A percentile compares a stretch with the other conserved stretches of the same genome.
phyloP scores from a whole-genome alignment of 2,329 filamentous ascomycete species.

The Mycosphaerella sp. region DNA sequence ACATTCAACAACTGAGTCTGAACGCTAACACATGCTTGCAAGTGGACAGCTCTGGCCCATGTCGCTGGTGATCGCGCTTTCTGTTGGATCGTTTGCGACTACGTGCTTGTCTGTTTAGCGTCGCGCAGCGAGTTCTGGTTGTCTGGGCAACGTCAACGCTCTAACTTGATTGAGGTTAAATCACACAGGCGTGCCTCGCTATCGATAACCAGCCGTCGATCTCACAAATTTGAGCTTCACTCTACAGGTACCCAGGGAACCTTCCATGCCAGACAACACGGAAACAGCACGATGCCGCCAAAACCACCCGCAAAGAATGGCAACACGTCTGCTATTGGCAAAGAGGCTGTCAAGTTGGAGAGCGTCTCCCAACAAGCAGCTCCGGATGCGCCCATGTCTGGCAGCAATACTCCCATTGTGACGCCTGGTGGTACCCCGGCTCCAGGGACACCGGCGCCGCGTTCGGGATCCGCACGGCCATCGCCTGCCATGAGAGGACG shows the following conservation, averaged over 20 bases:
- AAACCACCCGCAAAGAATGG: conserved; percentile 3
- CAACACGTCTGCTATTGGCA: background rate
- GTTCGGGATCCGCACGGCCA: conserved; percentile 11
- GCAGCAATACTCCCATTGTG: conserved; percentile 6
- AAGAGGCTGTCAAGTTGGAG: conserved; percentile 1
- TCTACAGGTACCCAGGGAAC: background rate
- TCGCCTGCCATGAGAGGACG: conserved; percentile 15
- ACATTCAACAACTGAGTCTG: conserved; percentile 11
- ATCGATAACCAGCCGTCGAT: background rate
- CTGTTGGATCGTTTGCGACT: background rate
- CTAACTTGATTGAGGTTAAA: background rate
- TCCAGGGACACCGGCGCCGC: conserved; percentile 10
- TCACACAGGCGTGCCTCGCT: background rate
- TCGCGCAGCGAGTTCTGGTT: background rate
- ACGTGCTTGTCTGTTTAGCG: background rate
- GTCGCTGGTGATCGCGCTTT: background rate
- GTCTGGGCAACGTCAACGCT: background rate
- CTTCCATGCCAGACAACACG: conserved; percentile 2
- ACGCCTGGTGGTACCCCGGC: conserved; percentile 12
- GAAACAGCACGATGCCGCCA: conserved; percentile 6
- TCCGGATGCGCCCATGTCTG: conserved; percentile 2
- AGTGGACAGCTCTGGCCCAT: conserved; percentile 1
- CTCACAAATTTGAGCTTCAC: background rate
- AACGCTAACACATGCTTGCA: background rate
- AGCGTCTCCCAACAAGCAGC: background rate